Evolutionary conservation across 495 filamentous ascomycete genomes (phyloP).

Genomic region (Lindgomyces ingoldianus): DNA sequence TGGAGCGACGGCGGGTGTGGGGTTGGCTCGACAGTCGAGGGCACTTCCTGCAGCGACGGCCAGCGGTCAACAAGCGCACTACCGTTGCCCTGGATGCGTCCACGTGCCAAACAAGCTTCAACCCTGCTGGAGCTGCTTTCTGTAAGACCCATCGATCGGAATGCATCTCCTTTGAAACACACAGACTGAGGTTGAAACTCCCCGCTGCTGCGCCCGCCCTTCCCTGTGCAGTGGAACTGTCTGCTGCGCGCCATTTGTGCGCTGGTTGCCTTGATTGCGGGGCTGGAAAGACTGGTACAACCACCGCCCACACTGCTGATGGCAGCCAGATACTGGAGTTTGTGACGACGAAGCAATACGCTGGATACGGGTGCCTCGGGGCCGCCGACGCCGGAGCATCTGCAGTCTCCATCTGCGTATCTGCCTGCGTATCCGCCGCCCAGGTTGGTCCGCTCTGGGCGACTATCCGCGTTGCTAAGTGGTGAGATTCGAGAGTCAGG

Average conservation of each 20-base stretch:
- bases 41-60: neutral
- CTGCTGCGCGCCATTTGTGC: slow-evolving; percentile 19
- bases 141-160: slow-evolving; percentile 28
- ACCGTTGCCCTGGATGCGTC: slow-evolving; percentile 25
- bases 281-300: too few species aligned
- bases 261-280: neutral
- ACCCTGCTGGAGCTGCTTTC: slow-evolving; percentile 20
- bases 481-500: neutral
- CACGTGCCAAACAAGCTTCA: slow-evolving; percentile 31
- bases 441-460: neutral
- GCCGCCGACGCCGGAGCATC: too few species aligned
- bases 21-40: neutral
- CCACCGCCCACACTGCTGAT: too few species aligned
- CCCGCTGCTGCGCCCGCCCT: neutral
- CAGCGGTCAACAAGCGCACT: neutral
- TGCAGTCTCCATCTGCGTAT: too few species aligned
- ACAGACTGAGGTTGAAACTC: slow-evolving; percentile 27
- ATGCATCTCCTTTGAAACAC: slow-evolving; percentile 29
- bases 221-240: slow-evolving; percentile 2
- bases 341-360: neutral
- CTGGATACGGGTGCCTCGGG: too few species aligned
- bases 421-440: too few species aligned
- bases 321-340: neutral
- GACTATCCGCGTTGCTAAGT: neutral
- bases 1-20: neutral